Percentiles rank a stretch among this genome's conserved stretches.
Evolutionary conservation across 129 eudicot genomes (phyloP).

Genomic region (Cynara cardunculus): DNA sequence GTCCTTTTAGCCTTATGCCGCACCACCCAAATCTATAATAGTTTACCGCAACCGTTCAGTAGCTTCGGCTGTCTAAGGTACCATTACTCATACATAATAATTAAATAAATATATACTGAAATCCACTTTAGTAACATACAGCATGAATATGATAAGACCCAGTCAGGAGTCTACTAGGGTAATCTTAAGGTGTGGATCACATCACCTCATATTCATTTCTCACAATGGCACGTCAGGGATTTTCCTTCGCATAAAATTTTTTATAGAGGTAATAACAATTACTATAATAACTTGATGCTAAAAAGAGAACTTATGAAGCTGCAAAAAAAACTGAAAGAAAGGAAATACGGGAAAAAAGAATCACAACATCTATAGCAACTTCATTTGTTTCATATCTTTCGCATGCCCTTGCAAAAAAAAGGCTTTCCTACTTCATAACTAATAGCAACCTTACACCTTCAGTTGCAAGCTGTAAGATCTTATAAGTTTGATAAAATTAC

Average conservation of each 20-base stretch:
- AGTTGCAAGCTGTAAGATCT: background rate
- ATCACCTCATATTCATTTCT: background rate
- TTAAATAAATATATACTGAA: background rate
- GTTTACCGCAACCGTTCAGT: background rate
- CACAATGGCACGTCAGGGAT: background rate
- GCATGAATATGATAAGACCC: background rate
- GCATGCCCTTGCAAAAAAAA: background rate
- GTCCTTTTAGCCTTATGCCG: background rate
- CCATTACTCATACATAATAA: background rate
- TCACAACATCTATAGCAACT: background rate
- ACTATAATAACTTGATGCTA: background rate
- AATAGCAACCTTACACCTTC: conserved; percentile 10
- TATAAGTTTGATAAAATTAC: background rate
- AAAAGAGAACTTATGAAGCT: background rate
- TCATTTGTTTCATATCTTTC: background rate
- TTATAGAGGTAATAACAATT: background rate
- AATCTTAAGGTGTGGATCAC: background rate
- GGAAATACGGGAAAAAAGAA: background rate
- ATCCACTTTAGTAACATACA: background rate
- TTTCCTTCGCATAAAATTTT: background rate
- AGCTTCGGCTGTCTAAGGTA: background rate
- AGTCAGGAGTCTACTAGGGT: background rate
- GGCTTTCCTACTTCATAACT: background rate
- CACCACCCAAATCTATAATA: background rate
- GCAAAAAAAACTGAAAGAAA: background rate